phyloP scores from a whole-genome alignment of 164 flowering plant species.

The Protea cynaroides region DNA sequence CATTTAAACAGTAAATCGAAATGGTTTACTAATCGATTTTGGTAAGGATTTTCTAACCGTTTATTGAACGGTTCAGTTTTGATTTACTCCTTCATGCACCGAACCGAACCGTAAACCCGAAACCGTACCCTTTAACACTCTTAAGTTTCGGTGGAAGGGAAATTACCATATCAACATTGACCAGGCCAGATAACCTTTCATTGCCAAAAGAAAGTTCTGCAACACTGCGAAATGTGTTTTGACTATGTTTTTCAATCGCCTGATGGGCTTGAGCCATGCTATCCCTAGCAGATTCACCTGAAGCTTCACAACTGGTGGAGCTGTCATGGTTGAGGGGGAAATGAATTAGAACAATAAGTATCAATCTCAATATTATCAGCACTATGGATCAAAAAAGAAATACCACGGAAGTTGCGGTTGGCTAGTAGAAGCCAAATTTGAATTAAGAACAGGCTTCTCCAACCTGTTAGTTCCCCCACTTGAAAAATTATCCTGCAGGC shows the following conservation, averaged over 20 bases:
- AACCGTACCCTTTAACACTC: too few relatives aligned
- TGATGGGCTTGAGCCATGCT: conserved; percentile 21
- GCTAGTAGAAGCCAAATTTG: conserved; percentile 28
- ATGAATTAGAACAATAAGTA: conserved; percentile 4
- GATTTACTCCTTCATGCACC: too few relatives aligned
- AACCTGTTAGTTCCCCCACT: conserved; percentile 19
- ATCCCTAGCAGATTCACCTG: conserved; percentile 28
- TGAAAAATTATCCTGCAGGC: conserved; percentile 36
- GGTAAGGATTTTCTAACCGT: too few relatives aligned
- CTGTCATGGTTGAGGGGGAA: conserved; percentile 18
- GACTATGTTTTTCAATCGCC: conserved; percentile 36
- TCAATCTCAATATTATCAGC: neutral
- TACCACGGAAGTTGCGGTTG: conserved; percentile 35
- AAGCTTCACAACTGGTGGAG: conserved; percentile 16
- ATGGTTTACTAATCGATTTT: too few relatives aligned
- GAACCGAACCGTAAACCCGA: too few relatives aligned
- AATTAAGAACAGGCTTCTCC: conserved; percentile 27
- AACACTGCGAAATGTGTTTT: conserved; percentile 59
- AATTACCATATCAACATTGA: conserved; percentile 65
- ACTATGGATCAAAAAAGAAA: conserved; percentile 3
- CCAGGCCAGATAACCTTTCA: conserved; percentile 28
- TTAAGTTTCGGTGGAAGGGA: too few relatives aligned
- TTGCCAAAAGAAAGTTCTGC: conserved; percentile 55
- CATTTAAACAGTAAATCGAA: too few relatives aligned
- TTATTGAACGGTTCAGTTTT: too few relatives aligned